Evolutionary conservation across 805 yeast species (phyloP).

Genomic region (Starmera amethionina): DNA sequence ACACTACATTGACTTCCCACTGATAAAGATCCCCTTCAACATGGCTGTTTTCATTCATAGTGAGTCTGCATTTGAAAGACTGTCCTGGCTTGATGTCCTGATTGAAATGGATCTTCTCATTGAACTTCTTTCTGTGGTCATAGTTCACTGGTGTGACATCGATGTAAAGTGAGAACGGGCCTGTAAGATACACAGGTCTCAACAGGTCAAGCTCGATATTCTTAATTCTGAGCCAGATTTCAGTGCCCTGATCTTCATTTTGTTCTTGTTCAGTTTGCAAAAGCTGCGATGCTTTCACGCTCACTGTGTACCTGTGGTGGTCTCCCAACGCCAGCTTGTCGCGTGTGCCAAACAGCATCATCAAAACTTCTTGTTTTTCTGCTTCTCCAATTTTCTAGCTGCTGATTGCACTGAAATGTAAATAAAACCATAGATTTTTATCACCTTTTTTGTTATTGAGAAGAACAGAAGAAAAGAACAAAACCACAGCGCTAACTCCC

Average conservation of each 20-base stretch:
- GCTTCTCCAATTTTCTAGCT: background rate
- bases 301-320: background rate
- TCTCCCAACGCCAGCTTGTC: constrained; percentile 11
- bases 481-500: too few species aligned
- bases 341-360: background rate
- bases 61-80: constrained; percentile 46
- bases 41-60: constrained; percentile 36
- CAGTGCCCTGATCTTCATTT: too few species aligned
- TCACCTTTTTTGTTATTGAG: background rate
- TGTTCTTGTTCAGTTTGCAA: too few species aligned
- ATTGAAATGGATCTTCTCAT: constrained; percentile 33
- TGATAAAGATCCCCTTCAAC: constrained; percentile 28
- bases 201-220: constrained; percentile 65
- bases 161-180: constrained; percentile 80
- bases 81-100: constrained; percentile 65
- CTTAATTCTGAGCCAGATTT: constrained; percentile 43
- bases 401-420: background rate
- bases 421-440: background rate
- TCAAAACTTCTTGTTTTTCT: background rate
- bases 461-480: background rate
- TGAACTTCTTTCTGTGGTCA: constrained; percentile 33
- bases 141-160: constrained; percentile 69
- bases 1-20: constrained; percentile 75
- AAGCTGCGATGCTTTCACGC: too few species aligned
- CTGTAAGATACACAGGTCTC: constrained; percentile 78